phyloP scores from a whole-genome alignment of 148 eudicot genomes.

The Fagopyrum tataricum region DNA sequence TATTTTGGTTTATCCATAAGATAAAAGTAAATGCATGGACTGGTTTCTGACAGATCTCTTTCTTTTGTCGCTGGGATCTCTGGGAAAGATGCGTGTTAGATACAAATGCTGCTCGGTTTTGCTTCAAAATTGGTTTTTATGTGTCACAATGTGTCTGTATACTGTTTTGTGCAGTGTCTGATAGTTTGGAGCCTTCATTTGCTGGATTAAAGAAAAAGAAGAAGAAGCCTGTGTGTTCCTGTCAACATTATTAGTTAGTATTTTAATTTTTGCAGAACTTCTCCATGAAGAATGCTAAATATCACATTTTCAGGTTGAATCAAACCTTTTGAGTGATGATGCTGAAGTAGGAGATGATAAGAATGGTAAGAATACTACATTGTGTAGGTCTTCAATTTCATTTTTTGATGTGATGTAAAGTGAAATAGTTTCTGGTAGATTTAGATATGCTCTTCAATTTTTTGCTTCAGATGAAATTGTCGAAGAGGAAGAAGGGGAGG shows the following conservation, averaged over 20 bases:
- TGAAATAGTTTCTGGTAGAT: not conserved
- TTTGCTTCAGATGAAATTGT: not conserved
- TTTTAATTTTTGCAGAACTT: not conserved
- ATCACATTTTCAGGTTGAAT: conserved; percentile 13
- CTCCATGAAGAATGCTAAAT: not conserved
- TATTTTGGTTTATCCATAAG: not conserved
- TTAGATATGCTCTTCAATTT: not conserved
- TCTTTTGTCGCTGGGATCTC: not conserved
- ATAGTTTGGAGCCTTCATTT: conserved; percentile 19
- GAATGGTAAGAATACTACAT: conserved; percentile 4
- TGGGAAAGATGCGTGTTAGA: not conserved
- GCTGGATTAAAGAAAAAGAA: conserved; percentile 18
- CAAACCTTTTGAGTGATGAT: conserved; percentile 14
- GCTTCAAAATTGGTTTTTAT: not conserved
- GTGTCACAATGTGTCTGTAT: not conserved
- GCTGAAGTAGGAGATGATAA: conserved; percentile 14
- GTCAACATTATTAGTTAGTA: not conserved
- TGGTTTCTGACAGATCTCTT: not conserved
- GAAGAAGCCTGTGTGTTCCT: conserved; percentile 17
- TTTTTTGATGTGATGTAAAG: not conserved
- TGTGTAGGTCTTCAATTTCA: not conserved
- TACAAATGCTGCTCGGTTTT: not conserved
- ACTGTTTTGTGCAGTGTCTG: conserved; percentile 41
- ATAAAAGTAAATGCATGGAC: not conserved
- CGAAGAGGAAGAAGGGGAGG: conserved; percentile 37